phyloP scores from a whole-genome alignment of 1,139 yeast genomes.

The Entelexis sorbosivorans region DNA sequence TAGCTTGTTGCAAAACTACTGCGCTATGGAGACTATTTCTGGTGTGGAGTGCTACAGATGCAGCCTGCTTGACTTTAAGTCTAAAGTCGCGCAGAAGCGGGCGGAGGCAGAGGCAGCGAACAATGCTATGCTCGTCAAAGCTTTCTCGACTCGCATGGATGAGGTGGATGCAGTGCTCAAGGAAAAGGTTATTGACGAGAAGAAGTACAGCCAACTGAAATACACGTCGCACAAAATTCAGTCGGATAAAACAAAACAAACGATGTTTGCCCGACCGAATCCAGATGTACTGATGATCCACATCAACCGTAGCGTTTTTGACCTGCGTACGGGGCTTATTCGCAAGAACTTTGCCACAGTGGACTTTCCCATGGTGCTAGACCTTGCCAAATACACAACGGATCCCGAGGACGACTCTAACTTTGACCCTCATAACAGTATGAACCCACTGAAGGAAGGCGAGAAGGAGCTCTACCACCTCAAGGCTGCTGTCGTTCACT shows the following conservation, averaged over 20 bases:
- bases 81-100: slow-evolving; percentile 27
- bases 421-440: slow-evolving; percentile 66
- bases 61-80: slow-evolving; percentile 50
- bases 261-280: slow-evolving; percentile 58
- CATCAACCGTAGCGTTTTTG: slow-evolving; percentile 85
- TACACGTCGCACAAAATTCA: slow-evolving; percentile 66
- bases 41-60: slow-evolving; percentile 92
- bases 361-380: slow-evolving; percentile 56
- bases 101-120: slow-evolving; percentile 14
- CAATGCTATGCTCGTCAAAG: slow-evolving; percentile 32
- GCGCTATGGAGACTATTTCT: slow-evolving; percentile 70
- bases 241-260: slow-evolving; percentile 73
- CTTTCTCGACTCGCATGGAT: slow-evolving; percentile 42
- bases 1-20: slow-evolving; percentile 59
- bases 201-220: slow-evolving; percentile 59
- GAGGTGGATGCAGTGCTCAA: slow-evolving; percentile 48
- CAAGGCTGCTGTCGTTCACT: slow-evolving; percentile 80
- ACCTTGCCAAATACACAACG: slow-evolving; percentile 58
- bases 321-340: slow-evolving; percentile 70
- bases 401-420: slow-evolving; percentile 48
- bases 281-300: slow-evolving; percentile 77
- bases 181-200: slow-evolving; percentile 67
- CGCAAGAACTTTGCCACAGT: slow-evolving; percentile 77
- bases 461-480: slow-evolving; percentile 40
- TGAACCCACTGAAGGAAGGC: slow-evolving; percentile 31